Percentiles rank a stretch among this genome's conserved stretches.
Evolutionary conservation across 2,329 filamentous ascomycete species (phyloP).

Genomic region (Xylaria multiplex): DNA sequence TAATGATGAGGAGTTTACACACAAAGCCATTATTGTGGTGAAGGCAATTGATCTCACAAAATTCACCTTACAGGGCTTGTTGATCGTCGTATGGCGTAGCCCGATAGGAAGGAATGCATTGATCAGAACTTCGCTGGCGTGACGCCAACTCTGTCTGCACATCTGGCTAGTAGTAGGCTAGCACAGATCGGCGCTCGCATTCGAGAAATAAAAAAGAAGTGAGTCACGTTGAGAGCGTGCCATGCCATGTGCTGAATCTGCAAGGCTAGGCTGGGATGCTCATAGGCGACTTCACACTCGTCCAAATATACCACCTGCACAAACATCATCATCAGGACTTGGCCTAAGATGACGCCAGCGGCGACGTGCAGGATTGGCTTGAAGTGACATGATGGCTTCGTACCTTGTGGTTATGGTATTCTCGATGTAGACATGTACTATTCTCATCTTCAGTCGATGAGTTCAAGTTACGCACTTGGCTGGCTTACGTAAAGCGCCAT

Average conservation of each 20-base stretch:
- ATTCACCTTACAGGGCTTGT: background rate
- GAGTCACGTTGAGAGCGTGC: no score
- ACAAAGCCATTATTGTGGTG: background rate
- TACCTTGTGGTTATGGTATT: constrained; percentile 5
- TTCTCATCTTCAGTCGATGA: background rate
- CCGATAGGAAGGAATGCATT: background rate
- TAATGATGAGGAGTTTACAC: background rate
- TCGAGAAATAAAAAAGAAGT: no score
- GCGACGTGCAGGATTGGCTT: constrained; percentile 3
- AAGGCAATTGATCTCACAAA: background rate
- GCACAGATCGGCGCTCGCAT: no score
- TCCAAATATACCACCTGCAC: constrained; percentile 16
- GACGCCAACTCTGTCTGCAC: background rate
- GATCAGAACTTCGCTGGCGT: background rate
- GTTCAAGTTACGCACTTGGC: background rate
- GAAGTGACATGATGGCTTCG: constrained; percentile 5
- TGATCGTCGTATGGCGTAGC: background rate
- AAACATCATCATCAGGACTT: background rate
- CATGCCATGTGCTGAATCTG: background rate
- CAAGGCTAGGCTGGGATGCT: background rate
- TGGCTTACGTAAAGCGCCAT: background rate
- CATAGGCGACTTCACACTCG: background rate
- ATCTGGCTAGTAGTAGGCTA: background rate
- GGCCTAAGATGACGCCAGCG: constrained; percentile 5
- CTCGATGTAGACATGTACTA: background rate